Base-by-base conservation (phyloP, 176 grass and related monocot genomes). In the Cenchrus fungigraminus region DNA sequence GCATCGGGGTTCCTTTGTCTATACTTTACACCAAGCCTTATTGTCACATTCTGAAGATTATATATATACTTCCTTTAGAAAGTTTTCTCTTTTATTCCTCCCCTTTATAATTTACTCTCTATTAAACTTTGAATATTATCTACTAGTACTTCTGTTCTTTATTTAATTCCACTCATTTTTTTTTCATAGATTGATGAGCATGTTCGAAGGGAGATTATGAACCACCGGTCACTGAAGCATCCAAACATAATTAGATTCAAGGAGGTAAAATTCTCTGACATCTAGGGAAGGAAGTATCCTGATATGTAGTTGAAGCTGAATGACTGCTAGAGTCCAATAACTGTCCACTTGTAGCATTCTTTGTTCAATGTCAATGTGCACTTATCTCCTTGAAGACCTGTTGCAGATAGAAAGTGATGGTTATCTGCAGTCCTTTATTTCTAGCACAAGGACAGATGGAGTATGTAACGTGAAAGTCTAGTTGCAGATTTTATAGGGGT, bases 201-300 rank as follows among this genome's bases (percentile, higher is more conserved):
- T 95, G 95, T 98, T 87, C 91, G 93, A 61, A 91, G 95, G 71
- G 95, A 98, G 91, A 98, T 98, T 83, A 97, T 97, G 89, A 97
- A 97, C 63, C 95, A 97, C 76, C 88, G 95, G 64, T 97, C 89
- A 72, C 63, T 98, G 73, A 94, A 86, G 83, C 95, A 98, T 87
- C 95, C 92, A 58, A 90, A 98, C 84, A 98, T 98, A 72, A 77
- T 98, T 42, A 83, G 87, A 87, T 98, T 98, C 65, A 98, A 93
- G 80, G 95, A 98, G 95, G 95, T 98, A 98, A 98, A 81, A 56
- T 71, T 74, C 54, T 69, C 3, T 44, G 37, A 43, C 34, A 40
- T 81, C 15, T 44, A 60, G n/a, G 40, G 54, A 73, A 44, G 22
- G 42, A 67, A 49, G 28, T 50, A 13, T 76, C 28, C 28, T 89